A percentile compares a stretch with the other conserved stretches of the same genome.
Conservation (phyloP, 2,329 filamentous ascomycete species). For the Phyllosticta citrichinensis region DNA sequence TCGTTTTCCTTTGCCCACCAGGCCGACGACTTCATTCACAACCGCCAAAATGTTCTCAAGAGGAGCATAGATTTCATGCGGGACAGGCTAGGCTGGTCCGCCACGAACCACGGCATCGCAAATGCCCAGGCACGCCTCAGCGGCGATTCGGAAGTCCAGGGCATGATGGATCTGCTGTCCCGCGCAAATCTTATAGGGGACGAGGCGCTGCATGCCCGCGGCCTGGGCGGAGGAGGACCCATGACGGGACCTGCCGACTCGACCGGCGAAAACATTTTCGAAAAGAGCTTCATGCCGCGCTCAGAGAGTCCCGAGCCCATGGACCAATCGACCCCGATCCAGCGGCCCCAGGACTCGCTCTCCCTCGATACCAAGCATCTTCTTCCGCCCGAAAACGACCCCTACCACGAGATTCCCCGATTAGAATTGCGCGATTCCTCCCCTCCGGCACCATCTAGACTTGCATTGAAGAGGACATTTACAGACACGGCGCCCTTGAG, state of each 20-base stretch:
- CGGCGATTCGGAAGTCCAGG: conserved; percentile 79
- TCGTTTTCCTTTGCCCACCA: conserved; percentile 98
- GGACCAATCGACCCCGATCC: conserved; percentile 6
- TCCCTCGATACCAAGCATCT: not conserved
- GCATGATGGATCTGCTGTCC: conserved; percentile 80
- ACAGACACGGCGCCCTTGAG: conserved; percentile 70
- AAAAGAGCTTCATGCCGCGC: conserved; percentile 59
- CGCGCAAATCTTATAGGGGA: conserved; percentile 69
- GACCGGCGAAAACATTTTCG: conserved; percentile 72
- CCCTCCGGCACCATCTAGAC: conserved; percentile 36
- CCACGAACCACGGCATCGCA: conserved; percentile 63
- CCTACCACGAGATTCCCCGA: not conserved
- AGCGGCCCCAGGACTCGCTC: conserved; percentile 18
- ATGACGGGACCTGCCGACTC: conserved; percentile 70
- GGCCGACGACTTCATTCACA: conserved; percentile 84
- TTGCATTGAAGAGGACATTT: conserved; percentile 65
- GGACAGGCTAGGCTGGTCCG: conserved; percentile 75
- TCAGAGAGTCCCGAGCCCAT: conserved; percentile 36
- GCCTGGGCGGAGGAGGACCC: conserved; percentile 47
- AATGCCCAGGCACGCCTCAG: conserved; percentile 73
- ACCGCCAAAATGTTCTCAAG: conserved; percentile 84
- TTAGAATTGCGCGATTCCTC: conserved; percentile 7
- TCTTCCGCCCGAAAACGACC: not conserved
- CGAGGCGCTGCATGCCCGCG: conserved; percentile 47
- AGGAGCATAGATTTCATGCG: conserved; percentile 95